Conservation (phyloP, 108 stramenopile genomes). For the Discostella pseudostelligera region DNA sequence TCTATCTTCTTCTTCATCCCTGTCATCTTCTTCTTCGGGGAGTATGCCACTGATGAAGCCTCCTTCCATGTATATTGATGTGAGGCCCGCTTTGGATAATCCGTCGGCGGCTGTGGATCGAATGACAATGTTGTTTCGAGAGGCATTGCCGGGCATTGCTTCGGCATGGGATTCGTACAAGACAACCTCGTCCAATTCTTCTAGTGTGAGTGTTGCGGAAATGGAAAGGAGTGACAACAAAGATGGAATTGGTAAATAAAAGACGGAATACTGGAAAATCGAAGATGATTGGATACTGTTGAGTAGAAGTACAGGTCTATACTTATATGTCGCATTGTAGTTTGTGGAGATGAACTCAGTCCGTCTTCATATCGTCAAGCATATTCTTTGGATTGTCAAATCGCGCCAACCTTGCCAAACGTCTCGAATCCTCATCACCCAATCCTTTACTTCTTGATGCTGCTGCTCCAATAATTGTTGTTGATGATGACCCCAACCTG, state of each 20-base stretch:
- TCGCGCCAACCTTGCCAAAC: constrained; percentile 27
- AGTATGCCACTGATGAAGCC: constrained; percentile 13
- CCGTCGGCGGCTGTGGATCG: constrained; percentile 67
- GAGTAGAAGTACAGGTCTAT: no score
- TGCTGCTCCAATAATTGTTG: neutral
- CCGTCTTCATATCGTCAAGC: constrained; percentile 34
- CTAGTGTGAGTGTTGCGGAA: neutral
- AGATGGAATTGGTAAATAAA: constrained; percentile 27
- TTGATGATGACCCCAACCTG: constrained; percentile 20
- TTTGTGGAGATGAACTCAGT: no score
- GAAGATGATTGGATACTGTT: no score
- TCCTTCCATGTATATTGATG: constrained; percentile 89
- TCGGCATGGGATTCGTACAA: constrained; percentile 37
- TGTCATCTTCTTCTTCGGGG: neutral
- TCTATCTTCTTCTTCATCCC: neutral
- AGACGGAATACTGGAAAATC: no score
- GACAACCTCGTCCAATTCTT: constrained; percentile 2
- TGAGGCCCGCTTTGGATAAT: constrained; percentile 86
- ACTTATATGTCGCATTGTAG: no score
- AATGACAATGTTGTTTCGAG: constrained; percentile 59
- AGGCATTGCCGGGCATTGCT: constrained; percentile 77
- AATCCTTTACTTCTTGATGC: neutral
- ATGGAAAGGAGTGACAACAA: neutral
- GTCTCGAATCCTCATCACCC: constrained; percentile 30
- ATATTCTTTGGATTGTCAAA: constrained; percentile 35